A percentile compares a stretch with the other conserved stretches of the same genome.
phyloP scores from a whole-genome alignment of 768 basidiomycete species.

The Lactarius trivialis region DNA sequence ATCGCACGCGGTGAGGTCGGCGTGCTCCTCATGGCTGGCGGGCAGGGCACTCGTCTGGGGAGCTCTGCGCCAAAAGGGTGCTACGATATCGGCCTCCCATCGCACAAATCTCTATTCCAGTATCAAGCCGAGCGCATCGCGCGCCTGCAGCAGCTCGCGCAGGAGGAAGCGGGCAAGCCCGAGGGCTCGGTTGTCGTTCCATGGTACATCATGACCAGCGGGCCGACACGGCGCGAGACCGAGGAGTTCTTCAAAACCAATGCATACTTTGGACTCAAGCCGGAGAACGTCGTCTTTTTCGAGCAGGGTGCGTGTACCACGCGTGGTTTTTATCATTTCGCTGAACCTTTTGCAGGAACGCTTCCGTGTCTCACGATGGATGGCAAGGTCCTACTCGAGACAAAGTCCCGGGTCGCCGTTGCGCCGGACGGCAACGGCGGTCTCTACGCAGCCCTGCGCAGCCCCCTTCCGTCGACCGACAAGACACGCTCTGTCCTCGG shows the following conservation, averaged over 20 bases:
- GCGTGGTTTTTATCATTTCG: not conserved
- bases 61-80: slow-evolving; percentile 93
- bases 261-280: slow-evolving; percentile 72
- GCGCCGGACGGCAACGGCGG: slow-evolving; percentile 99
- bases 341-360: slow-evolving; percentile 55
- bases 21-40: slow-evolving; percentile 97
- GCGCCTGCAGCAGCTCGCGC: slow-evolving; percentile 73
- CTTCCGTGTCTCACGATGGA: slow-evolving; percentile 92
- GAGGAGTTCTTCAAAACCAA: slow-evolving; percentile 76
- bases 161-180: slow-evolving; percentile 44
- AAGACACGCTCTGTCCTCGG: slow-evolving; percentile 70
- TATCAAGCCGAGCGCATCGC: slow-evolving; percentile 95
- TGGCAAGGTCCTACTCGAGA: slow-evolving; percentile 87
- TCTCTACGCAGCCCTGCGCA: slow-evolving; percentile 87
- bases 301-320: slow-evolving; percentile 73
- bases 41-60: slow-evolving; percentile 93
- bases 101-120: slow-evolving; percentile 91
- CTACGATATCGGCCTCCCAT: slow-evolving; percentile 94
- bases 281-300: slow-evolving; percentile 83
- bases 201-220: slow-evolving; percentile 99
- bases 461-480: slow-evolving; percentile 56
- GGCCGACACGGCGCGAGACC: slow-evolving; percentile 85
- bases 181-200: slow-evolving; percentile 66
- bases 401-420: slow-evolving; percentile 73
- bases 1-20: slow-evolving; percentile 79